Evolutionary conservation across 2,329 filamentous ascomycete species (phyloP), one percentile per base, ranked within the genome.

Genomic region (Penicillium polonicum): DNA sequence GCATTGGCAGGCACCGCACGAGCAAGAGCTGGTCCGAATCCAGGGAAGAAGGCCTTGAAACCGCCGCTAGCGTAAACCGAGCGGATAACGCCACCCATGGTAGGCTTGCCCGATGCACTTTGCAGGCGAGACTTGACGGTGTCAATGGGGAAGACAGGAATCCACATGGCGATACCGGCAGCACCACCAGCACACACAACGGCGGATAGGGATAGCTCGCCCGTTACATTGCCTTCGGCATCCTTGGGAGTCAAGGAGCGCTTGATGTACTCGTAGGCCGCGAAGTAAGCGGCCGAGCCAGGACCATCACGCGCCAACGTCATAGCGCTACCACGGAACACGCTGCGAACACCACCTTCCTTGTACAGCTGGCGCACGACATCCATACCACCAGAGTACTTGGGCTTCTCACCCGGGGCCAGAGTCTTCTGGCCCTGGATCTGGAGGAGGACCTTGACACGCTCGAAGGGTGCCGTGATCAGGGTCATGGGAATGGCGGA

Each of bases 381-480:
- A 77, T 97, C 94, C 51, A 90, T 63, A 59, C 90, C 92, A 71
- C 92, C 92, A 44, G 82, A 84, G 82, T 97, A 97, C 71, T 90
- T 91, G 17, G 92, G 92, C 78, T 96, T 95, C 80, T 97, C 89
- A 70, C 92, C 93, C 0, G 92, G 90, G 0, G 87, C 86, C 41
- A 94, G 87, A 52, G 83, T 79, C 78, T 92, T 92, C 77, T 97
- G 92, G 70, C 92, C 92, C 79, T 97, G 94, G 66, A 97, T 95
- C 77, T 99, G 94, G 1, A 99, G 88, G 63, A 99, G 92, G 55
- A 99, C 93, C 79, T 99, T 99, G 68, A 99, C 92, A 71, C 94
- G 93, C 83, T 99, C 94, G 74, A 99, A 97, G 60, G 94, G 94
- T 5, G 94, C 94, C n/a, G 94, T 97, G 80, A 99, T 97, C 76